Evolutionary conservation across 202 grass and related monocot genomes (phyloP), one percentile per base, ranked within the genome.

Genomic region (Hordeum pubiflorum): DNA sequence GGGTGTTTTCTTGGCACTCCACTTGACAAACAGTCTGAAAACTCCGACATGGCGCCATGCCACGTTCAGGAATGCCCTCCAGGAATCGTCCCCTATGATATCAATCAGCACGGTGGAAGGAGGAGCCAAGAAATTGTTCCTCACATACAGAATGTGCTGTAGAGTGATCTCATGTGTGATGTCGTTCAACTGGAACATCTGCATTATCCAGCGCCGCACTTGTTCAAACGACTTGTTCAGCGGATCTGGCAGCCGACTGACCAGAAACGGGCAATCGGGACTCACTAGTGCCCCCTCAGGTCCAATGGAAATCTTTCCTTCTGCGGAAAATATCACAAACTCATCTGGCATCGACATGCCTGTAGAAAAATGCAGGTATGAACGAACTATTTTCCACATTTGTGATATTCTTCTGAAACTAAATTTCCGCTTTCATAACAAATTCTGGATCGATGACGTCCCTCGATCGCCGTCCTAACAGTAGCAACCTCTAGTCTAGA

Each of bases 1-100:
- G 5, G 50, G 4, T 24, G 72, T 23, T 17, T 38, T 2, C 52
- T 75, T 75, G 72, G 7, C 52, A 15, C n/a, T 58, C 72, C 31
- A 75, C 14, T 12, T 57, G 32, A 58, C n/a, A n/a, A 58, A 55
- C 32, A 75, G 72, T 23, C 22, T 75, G 72, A 38, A 58, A 15
- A 33, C 54, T 75, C 72, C 72, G 15, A 38, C 52, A 9, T 58
- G 72, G 3, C 72, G 52, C 72, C 18, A 38, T 38, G 52, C n/a
- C 48, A 58, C 72, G 0, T 75, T 75, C n/a, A 75, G 72, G 57
- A 58, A 75, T 2, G 50, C 72, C 72, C 29, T 56, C 72, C 72
- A 75, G 5, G 72, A 70, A 15, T 70, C 67, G 24, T 70, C 37
- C 39, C 67, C 67, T 9, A 9, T 26, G 14, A 70, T 70, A 13